Conservation (phyloP, 768 basidiomycete species). For the Kwoniella botswanensis region DNA sequence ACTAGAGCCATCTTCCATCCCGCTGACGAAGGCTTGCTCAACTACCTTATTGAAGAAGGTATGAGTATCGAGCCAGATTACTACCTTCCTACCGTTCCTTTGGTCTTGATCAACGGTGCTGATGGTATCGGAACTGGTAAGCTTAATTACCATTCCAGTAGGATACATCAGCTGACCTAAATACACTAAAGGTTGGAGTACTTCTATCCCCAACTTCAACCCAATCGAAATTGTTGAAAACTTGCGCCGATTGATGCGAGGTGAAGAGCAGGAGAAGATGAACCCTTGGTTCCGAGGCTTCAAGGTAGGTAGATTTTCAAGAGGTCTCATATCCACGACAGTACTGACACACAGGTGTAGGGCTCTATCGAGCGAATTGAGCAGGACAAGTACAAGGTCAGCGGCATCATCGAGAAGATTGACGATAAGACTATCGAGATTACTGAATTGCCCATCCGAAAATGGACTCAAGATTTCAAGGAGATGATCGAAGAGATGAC, state of each 20-base stretch:
- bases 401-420: constrained; percentile 74
- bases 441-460: constrained; percentile 91
- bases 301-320: constrained; percentile 51
- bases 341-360: constrained; percentile 54
- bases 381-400: constrained; percentile 74
- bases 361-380: constrained; percentile 78
- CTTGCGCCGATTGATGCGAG: constrained; percentile 80
- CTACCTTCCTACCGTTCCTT: constrained; percentile 87
- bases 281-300: constrained; percentile 98
- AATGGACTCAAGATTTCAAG: constrained; percentile 93
- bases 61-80: constrained; percentile 87
- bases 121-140: constrained; percentile 96
- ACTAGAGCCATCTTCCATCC: constrained; percentile 79
- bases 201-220: constrained; percentile 87
- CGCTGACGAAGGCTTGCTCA: constrained; percentile 83
- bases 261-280: constrained; percentile 83
- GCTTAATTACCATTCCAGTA: constrained; percentile 30
- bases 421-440: constrained; percentile 91
- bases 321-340: too few relatives aligned
- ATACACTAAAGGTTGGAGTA: constrained; percentile 80
- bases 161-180: not conserved
- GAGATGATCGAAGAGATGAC: constrained; percentile 88
- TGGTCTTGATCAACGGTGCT: constrained; percentile 88
- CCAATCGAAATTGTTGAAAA: constrained; percentile 88
- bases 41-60: constrained; percentile 83